These are phyloP conservation scores for Saccharata proteae DNA, from an alignment of 2,329 filamentous ascomycete species.

Conservation along the genomic window DNA sequence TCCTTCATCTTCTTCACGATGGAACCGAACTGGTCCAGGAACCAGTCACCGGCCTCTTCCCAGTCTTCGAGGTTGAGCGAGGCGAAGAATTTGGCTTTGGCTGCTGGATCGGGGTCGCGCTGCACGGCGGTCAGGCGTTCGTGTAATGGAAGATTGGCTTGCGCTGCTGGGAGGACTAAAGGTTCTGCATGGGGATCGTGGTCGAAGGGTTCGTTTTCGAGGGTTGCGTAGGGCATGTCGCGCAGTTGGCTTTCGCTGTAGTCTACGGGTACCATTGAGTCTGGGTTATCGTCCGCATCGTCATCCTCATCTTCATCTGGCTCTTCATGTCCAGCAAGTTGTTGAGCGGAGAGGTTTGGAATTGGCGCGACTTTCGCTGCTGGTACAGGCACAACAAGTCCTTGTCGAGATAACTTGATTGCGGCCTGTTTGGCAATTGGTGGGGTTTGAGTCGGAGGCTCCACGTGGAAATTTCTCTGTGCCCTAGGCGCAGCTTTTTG, in stretches of 20 bases:
- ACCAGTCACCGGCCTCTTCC: constrained; percentile 51
- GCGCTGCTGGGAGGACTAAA: constrained; percentile 4
- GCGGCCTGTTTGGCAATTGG: too few species aligned
- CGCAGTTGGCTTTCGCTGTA: constrained; percentile 34
- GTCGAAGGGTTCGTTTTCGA: constrained; percentile 40
- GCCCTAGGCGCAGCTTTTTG: too few species aligned
- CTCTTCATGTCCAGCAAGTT: neutral
- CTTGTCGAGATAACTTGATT: too few species aligned
- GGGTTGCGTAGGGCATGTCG: constrained; percentile 34
- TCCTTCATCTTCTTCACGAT: constrained; percentile 40
- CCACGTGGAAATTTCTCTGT: too few species aligned
- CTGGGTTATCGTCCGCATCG: constrained; percentile 8
- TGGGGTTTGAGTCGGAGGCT: too few species aligned
- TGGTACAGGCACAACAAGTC: too few species aligned
- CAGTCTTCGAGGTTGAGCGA: constrained; percentile 42
- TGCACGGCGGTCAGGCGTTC: constrained; percentile 17
- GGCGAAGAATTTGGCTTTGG: constrained; percentile 39
- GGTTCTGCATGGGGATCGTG: constrained; percentile 16
- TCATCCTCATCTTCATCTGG: neutral
- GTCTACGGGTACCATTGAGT: constrained; percentile 22
- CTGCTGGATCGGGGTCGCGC: constrained; percentile 14
- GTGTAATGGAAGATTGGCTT: neutral
- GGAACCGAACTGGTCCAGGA: constrained; percentile 42
- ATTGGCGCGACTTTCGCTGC: too few species aligned
- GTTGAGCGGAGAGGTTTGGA: too few species aligned